These are phyloP conservation scores for Monilinia fructicola DNA, from an alignment of 2,329 filamentous ascomycete genomes.

Conservation along the genomic window DNA sequence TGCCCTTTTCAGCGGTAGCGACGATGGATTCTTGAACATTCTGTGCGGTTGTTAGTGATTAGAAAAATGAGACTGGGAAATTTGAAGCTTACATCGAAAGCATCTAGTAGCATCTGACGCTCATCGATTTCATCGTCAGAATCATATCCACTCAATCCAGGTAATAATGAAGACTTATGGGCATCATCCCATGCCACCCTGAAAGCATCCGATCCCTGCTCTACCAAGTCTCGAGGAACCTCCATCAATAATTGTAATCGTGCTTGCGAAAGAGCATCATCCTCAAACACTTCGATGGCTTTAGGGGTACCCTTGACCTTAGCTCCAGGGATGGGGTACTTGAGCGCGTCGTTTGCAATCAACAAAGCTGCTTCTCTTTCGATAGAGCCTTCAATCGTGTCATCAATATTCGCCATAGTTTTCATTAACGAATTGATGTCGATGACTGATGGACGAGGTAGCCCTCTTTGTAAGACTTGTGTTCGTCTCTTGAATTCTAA, in stretches of 20 bases:
- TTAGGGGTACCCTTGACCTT: constrained; percentile 63
- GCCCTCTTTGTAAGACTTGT: constrained; percentile 81
- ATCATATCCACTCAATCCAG: constrained; percentile 78
- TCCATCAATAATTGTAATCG: constrained; percentile 64
- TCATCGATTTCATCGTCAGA: constrained; percentile 63
- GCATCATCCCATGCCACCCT: constrained; percentile 54
- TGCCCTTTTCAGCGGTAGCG: constrained; percentile 72
- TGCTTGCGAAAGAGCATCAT: constrained; percentile 71
- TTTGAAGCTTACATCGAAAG: constrained; percentile 65
- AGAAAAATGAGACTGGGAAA: constrained; percentile 10
- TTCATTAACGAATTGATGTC: constrained; percentile 69
- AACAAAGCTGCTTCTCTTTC: constrained; percentile 75
- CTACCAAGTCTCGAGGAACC: constrained; percentile 48
- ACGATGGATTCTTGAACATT: constrained; percentile 72
- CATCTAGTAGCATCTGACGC: constrained; percentile 45
- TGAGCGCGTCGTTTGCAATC: constrained; percentile 77
- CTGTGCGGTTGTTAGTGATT: constrained; percentile 44
- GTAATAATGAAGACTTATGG: constrained; percentile 59
- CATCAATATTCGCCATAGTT: constrained; percentile 57
- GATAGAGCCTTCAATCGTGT: constrained; percentile 68
- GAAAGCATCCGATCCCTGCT: constrained; percentile 54
- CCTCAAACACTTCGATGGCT: constrained; percentile 64
- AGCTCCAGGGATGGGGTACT: constrained; percentile 68
- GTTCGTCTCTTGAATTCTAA: constrained; percentile 80
- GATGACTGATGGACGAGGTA: constrained; percentile 74